phyloP scores from a whole-genome alignment of 2,329 filamentous ascomycete species.

The Aspergillus luchuensis region DNA sequence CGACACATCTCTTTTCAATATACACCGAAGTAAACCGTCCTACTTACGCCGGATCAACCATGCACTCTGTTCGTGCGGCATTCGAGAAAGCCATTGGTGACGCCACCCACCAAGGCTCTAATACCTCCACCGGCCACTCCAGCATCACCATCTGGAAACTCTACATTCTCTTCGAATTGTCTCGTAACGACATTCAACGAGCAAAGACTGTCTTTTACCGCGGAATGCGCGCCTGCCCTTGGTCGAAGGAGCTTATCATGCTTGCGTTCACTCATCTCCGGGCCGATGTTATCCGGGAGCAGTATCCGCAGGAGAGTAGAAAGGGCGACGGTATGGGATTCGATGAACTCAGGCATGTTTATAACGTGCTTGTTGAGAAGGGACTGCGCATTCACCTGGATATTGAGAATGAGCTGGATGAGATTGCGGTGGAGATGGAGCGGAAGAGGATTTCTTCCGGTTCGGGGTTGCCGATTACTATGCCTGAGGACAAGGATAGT shows the following conservation, averaged over 20 bases:
- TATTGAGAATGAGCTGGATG: constrained; percentile 49
- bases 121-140: constrained; percentile 30
- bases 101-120: constrained; percentile 8
- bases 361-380: constrained; percentile 62
- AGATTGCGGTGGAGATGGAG: constrained; percentile 28
- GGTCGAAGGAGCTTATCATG: constrained; percentile 64
- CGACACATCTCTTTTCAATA: constrained; percentile 58
- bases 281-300: constrained; percentile 20
- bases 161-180: constrained; percentile 54
- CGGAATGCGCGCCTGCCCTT: constrained; percentile 61
- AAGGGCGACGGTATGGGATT: constrained; percentile 38
- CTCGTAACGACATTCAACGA: constrained; percentile 39
- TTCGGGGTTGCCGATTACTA: constrained; percentile 24
- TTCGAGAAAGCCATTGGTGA: constrained; percentile 56
- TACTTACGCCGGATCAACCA: constrained; percentile 48
- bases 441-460: constrained; percentile 11
- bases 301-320: background rate
- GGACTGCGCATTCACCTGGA: constrained; percentile 62
- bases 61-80: constrained; percentile 56
- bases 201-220: constrained; percentile 58
- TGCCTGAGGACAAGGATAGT: constrained; percentile 36
- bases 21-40: constrained; percentile 55
- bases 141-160: constrained; percentile 54
- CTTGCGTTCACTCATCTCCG: constrained; percentile 55
- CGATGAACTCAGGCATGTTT: constrained; percentile 56